phyloP scores from a whole-genome alignment of 495 filamentous ascomycete species.

The Lindgomyces ingoldianus region DNA sequence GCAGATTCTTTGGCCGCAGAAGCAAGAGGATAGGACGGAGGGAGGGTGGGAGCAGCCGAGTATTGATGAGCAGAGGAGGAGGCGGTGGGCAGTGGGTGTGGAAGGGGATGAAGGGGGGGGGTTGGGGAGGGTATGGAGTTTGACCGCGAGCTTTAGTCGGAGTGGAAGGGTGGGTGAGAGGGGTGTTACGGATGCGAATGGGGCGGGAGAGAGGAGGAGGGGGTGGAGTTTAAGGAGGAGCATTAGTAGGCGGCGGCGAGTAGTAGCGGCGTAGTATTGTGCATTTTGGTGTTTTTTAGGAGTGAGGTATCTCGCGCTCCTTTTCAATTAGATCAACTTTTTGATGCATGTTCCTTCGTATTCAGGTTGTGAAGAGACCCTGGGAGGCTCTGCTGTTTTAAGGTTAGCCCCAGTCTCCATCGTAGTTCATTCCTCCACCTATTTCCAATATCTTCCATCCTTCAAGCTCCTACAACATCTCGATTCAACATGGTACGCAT shows the following conservation, averaged over 20 bases:
- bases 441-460: no score
- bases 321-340: no score
- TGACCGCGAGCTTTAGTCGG: slow-evolving; percentile 7
- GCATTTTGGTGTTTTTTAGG: no score
- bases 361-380: no score
- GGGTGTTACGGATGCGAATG: background rate
- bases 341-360: no score
- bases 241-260: background rate
- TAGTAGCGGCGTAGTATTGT: background rate
- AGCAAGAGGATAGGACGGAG: slow-evolving; percentile 64
- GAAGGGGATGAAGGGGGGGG: slow-evolving; percentile 1
- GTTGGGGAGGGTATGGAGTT: slow-evolving; percentile 11
- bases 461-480: no score
- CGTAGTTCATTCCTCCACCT: no score
- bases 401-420: no score
- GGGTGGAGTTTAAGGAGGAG: slow-evolving; percentile 2
- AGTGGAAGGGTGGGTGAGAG: background rate
- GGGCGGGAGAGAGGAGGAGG: slow-evolving; percentile 6
- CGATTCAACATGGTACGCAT: no score
- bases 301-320: no score
- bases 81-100: slow-evolving; percentile 15
- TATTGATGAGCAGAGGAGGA: slow-evolving; percentile 28
- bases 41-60: slow-evolving; percentile 52
- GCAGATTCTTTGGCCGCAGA: slow-evolving; percentile 72
- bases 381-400: no score